Base-by-base conservation (phyloP, 345 rosid genomes). In the Ricinus communis region DNA sequence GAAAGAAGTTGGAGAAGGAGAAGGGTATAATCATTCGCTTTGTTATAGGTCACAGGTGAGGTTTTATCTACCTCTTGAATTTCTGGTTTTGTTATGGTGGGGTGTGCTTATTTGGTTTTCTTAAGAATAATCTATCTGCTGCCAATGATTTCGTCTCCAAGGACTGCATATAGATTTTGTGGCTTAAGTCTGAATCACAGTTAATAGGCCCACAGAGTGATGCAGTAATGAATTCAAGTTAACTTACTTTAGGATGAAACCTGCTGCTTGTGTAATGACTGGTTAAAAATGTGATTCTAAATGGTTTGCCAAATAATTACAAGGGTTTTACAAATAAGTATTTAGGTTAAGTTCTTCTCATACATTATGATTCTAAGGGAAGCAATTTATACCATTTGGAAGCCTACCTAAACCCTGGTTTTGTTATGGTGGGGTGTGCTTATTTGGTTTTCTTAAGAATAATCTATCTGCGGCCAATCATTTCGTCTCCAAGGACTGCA, bases 21-120 rank as follows among this genome's bases (percentile, higher is more conserved):
- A 91, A 87, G 81, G 97, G 97, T 28, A 74, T 93, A 69, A 45
- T 93, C 68, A 81, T 93, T 60, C 96, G 98, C 53, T 93, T 91
- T 74, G 90, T 91, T 51, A 90, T 93, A 54, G 98, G 97, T 71
- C 94, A 85, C 84, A 87, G 98, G 98, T 91, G 71, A 81, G 69
- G 33, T 55, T 64, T 68, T 56, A 12, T 2, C 16, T 13, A 2
- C 19, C 30, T 66, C 19, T 68, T 28, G 24, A 24, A 40, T 36
- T 13, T 40, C 45, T 69, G 45, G 33, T 47, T 30, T 15, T 18
- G 19, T 62, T 10, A 3, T 51, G 9, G 3, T 36, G 27, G 15
- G 18, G 67, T 14, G 8, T 51, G 53, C 72, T 69, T 62, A 45
- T 12, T 31, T 13, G 28, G n/a, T 28, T 56, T 55, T 16, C 27